phyloP scores from a whole-genome alignment of 2,329 filamentous ascomycete species.

The Myriosclerotinia scirpicola region DNA sequence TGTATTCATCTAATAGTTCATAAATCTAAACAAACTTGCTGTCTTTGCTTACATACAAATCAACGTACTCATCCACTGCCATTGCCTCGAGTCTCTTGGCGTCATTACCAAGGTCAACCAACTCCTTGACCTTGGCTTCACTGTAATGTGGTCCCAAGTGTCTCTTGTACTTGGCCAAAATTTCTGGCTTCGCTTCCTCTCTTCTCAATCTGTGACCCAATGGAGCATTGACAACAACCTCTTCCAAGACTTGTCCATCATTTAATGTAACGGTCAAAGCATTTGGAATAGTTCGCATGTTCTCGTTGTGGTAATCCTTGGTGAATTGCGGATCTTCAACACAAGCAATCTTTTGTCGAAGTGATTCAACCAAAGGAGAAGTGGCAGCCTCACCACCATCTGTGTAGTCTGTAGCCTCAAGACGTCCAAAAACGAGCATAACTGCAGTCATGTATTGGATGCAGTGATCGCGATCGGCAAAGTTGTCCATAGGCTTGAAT shows the following conservation, averaged over 20 bases:
- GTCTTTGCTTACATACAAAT: constrained; percentile 68
- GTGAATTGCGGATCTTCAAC: constrained; percentile 97
- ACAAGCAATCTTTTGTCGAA: constrained; percentile 91
- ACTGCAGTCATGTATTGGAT: constrained; percentile 99
- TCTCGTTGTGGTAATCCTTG: constrained; percentile 89
- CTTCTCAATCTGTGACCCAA: constrained; percentile 87
- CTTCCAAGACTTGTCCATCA: constrained; percentile 86
- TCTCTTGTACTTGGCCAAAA: constrained; percentile 91
- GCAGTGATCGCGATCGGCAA: constrained; percentile 98
- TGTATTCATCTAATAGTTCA: constrained; percentile 38
- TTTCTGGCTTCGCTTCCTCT: constrained; percentile 97
- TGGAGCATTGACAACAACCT: constrained; percentile 90
- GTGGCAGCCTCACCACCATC: constrained; percentile 92
- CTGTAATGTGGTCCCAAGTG: constrained; percentile 84
- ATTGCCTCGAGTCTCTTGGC: constrained; percentile 72
- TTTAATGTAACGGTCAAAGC: constrained; percentile 92
- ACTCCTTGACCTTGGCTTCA: constrained; percentile 73
- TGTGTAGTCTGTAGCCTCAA: constrained; percentile 89
- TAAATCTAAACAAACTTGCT: constrained; percentile 52
- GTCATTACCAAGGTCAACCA: constrained; percentile 78
- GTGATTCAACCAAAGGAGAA: constrained; percentile 82
- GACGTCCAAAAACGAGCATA: constrained; percentile 93
- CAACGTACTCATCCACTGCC: constrained; percentile 90
- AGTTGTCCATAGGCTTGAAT: constrained; percentile 99
- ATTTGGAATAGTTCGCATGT: constrained; percentile 94